Percentiles rank a stretch among this genome's conserved stretches.
Conservation (phyloP, 2,329 filamentous ascomycete genomes). For the Magnaporthiopsis poae region DNA sequence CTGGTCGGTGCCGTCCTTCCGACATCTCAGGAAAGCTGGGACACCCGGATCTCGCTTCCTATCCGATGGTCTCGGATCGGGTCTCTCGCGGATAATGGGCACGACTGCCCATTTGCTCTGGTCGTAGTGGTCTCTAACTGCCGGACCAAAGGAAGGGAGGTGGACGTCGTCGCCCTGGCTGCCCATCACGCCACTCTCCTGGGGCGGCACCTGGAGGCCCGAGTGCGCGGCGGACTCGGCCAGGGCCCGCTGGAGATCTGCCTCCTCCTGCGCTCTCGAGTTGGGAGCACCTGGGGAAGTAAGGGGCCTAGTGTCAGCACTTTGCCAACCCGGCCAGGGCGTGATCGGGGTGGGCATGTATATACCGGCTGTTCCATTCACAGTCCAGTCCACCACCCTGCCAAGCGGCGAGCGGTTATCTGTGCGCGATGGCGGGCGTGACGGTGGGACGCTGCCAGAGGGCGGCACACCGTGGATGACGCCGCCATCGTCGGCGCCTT, state of each 20-base stretch:
- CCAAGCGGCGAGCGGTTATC: conserved; percentile 44
- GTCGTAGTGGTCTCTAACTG: conserved; percentile 46
- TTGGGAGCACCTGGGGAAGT: conserved; percentile 16
- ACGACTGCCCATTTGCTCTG: conserved; percentile 51
- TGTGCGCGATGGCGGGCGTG: conserved; percentile 50
- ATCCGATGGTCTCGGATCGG: conserved; percentile 31
- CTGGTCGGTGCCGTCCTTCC: conserved; percentile 19
- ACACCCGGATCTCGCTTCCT: conserved; percentile 32
- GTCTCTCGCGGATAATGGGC: conserved; percentile 23
- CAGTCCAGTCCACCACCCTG: conserved; percentile 39
- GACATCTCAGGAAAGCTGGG: conserved; percentile 44
- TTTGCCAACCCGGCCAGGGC: background rate
- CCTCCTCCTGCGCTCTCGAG: conserved; percentile 37
- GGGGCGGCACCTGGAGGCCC: conserved; percentile 31
- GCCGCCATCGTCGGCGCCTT: conserved; percentile 36
- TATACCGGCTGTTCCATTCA: conserved; percentile 32
- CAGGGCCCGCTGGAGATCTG: conserved; percentile 46
- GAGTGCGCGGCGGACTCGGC: conserved; percentile 45
- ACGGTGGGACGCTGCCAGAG: conserved; percentile 37
- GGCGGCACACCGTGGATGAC: conserved; percentile 35
- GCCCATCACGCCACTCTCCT: conserved; percentile 40
- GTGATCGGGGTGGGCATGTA: conserved; percentile 12
- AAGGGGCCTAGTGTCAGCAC: conserved; percentile 12
- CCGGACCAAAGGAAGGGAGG: conserved; percentile 48
- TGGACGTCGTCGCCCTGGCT: conserved; percentile 26